phyloP scores from a whole-genome alignment of 2,329 filamentous ascomycete species.

The Polytolypa hystricis region DNA sequence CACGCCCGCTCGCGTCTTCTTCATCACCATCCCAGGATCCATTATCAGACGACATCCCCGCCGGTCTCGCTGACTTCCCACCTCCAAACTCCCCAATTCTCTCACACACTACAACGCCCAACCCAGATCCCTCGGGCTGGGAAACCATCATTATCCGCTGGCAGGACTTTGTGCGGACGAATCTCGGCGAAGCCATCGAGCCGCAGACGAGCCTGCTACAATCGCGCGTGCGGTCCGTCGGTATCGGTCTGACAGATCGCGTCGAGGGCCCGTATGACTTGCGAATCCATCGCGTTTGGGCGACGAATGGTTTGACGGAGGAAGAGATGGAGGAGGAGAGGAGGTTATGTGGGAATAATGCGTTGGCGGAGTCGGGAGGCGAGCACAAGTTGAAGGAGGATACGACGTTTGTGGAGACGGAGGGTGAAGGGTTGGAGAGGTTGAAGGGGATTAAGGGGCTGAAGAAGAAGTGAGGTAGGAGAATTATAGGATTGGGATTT shows the following conservation, averaged over 20 bases:
- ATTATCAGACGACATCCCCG: slow-evolving; percentile 14
- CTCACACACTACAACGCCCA: slow-evolving; percentile 16
- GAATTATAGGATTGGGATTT: background rate
- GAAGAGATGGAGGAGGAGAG: slow-evolving; percentile 31
- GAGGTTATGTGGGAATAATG: slow-evolving; percentile 29
- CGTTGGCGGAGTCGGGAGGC: slow-evolving; percentile 27
- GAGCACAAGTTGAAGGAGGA: slow-evolving; percentile 5
- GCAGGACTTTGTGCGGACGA: slow-evolving; percentile 89
- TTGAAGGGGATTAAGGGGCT: slow-evolving; percentile 22
- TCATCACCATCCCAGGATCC: slow-evolving; percentile 11
- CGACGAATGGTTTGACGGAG: slow-evolving; percentile 58
- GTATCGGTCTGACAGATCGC: slow-evolving; percentile 80
- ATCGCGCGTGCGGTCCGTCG: slow-evolving; percentile 74
- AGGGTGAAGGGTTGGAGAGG: slow-evolving; percentile 14
- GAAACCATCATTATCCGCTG: slow-evolving; percentile 89
- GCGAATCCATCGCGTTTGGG: slow-evolving; percentile 77
- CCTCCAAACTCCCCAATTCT: slow-evolving; percentile 25
- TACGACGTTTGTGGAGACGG: slow-evolving; percentile 10
- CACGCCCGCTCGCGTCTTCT: slow-evolving; percentile 13
- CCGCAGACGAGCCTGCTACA: slow-evolving; percentile 83
- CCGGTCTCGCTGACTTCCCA: slow-evolving; percentile 29
- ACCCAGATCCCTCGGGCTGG: slow-evolving; percentile 53
- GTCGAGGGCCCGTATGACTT: slow-evolving; percentile 82
- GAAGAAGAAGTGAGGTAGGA: background rate
- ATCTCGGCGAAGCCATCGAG: slow-evolving; percentile 82